Conservation (phyloP, 441 rosid genomes). For the Brassica balearica region DNA sequence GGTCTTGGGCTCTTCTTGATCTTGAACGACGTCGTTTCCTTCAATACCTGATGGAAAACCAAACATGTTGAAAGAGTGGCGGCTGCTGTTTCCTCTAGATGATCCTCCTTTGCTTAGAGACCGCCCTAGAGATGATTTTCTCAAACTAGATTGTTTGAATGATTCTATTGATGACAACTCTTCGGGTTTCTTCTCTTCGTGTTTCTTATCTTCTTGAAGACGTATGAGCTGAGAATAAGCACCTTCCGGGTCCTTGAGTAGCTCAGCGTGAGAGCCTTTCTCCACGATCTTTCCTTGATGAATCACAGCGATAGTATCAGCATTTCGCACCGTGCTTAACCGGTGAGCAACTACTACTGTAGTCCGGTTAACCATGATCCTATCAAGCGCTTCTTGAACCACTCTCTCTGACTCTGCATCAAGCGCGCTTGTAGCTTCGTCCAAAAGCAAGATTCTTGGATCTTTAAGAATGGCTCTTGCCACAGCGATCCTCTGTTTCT, state of each 20-base stretch:
- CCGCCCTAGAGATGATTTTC: conserved; percentile 38
- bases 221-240: conserved; percentile 56
- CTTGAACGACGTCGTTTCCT: conserved; percentile 30
- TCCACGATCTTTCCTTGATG: conserved; percentile 72
- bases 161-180: conserved; percentile 42
- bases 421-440: conserved; percentile 87
- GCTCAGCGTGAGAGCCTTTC: conserved; percentile 57
- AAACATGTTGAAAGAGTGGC: conserved; percentile 46
- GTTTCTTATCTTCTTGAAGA: conserved; percentile 45
- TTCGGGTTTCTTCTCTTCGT: conserved; percentile 36
- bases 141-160: conserved; percentile 49
- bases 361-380: conserved; percentile 76
- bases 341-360: conserved; percentile 83
- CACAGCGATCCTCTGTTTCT: conserved; percentile 84
- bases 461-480: conserved; percentile 85
- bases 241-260: conserved; percentile 51
- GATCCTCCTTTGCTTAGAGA: conserved; percentile 47
- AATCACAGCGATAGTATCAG: conserved; percentile 71
- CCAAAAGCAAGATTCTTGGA: conserved; percentile 72
- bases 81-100: conserved; percentile 42
- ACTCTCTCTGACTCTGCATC: conserved; percentile 78
- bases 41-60: conserved; percentile 42
- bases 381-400: conserved; percentile 80
- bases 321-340: conserved; percentile 66
- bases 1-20: conserved; percentile 31